Percentiles rank a stretch among this genome's conserved stretches.
These are phyloP conservation scores for Cercospora nicotianae DNA, from an alignment of 2,329 filamentous ascomycete species.

Conservation along the genomic window DNA sequence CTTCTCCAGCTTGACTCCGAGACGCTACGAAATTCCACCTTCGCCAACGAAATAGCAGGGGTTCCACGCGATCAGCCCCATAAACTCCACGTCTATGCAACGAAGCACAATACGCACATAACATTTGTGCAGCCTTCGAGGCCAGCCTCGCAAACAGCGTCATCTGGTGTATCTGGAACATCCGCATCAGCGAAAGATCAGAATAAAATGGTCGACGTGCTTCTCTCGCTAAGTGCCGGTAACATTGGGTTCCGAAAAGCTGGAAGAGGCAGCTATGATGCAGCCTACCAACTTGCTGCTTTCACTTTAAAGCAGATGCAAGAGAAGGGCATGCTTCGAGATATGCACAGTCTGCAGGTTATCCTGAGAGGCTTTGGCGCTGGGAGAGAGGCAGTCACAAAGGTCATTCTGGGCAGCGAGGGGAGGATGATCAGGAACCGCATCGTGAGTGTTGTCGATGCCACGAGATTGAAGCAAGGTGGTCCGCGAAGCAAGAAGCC, in stretches of 20 bases:
- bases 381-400: slow-evolving; percentile 84
- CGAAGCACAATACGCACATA: slow-evolving; percentile 94
- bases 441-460: slow-evolving; percentile 78
- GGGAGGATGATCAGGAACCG: slow-evolving; percentile 72
- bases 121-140: slow-evolving; percentile 73
- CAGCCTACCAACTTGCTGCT: slow-evolving; percentile 83
- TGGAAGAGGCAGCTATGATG: slow-evolving; percentile 79
- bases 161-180: slow-evolving; percentile 30
- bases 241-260: slow-evolving; percentile 90
- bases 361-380: slow-evolving; percentile 80
- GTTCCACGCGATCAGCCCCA: slow-evolving; percentile 53
- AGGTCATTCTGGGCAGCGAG: slow-evolving; percentile 84
- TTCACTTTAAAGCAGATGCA: slow-evolving; percentile 82
- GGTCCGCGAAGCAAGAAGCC: slow-evolving; percentile 82
- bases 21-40: slow-evolving; percentile 14
- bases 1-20: slow-evolving; percentile 14
- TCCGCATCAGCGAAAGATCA: slow-evolving; percentile 53
- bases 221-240: slow-evolving; percentile 78
- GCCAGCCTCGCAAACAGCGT: slow-evolving; percentile 31
- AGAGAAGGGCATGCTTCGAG: slow-evolving; percentile 72
- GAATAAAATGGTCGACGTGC: slow-evolving; percentile 55
- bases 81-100: slow-evolving; percentile 82
- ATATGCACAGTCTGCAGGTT: slow-evolving; percentile 77
- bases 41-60: slow-evolving; percentile 25
- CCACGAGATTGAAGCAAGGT: slow-evolving; percentile 91